Percentiles rank a stretch among this genome's conserved stretches.
phyloP scores from a whole-genome alignment of 495 filamentous ascomycete species.

The Aspergillus indologenus region DNA sequence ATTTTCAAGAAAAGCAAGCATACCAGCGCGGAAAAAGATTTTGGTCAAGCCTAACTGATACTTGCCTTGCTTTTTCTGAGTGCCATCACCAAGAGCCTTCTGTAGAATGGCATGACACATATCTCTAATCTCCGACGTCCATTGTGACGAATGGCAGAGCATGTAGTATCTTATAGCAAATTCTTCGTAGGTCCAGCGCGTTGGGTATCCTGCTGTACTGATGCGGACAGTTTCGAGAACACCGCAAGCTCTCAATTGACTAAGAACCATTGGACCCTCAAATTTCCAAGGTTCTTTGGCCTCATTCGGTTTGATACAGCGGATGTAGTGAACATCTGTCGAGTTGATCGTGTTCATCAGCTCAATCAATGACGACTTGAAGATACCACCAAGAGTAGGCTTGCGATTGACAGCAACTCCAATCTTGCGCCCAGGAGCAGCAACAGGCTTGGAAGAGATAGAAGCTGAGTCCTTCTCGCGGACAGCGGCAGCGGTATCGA shows the following conservation, averaged over 20 bases:
- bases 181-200: constrained; percentile 98
- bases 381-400: constrained; percentile 95
- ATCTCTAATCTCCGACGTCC: constrained; percentile 89
- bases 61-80: constrained; percentile 80
- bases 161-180: constrained; percentile 98
- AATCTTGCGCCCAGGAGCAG: constrained; percentile 71
- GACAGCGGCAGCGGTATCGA: constrained; percentile 79
- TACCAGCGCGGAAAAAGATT: constrained; percentile 98
- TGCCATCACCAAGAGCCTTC: constrained; percentile 80
- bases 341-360: constrained; percentile 97
- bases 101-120: constrained; percentile 91
- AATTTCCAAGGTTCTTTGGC: constrained; percentile 97
- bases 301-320: constrained; percentile 99
- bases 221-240: constrained; percentile 98
- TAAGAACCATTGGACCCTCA: constrained; percentile 98
- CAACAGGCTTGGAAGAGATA: constrained; percentile 64
- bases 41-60: constrained; percentile 97
- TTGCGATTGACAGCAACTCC: constrained; percentile 93
- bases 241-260: constrained; percentile 96
- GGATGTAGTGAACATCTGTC: constrained; percentile 98
- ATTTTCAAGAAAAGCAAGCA: constrained; percentile 97
- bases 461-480: constrained; percentile 84
- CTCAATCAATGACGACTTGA: constrained; percentile 97
- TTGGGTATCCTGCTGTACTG: constrained; percentile 96
- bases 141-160: constrained; percentile 84